Evolutionary conservation across 495 filamentous ascomycete species (phyloP).

Genomic region (Friedmanniomyces simplex): DNA sequence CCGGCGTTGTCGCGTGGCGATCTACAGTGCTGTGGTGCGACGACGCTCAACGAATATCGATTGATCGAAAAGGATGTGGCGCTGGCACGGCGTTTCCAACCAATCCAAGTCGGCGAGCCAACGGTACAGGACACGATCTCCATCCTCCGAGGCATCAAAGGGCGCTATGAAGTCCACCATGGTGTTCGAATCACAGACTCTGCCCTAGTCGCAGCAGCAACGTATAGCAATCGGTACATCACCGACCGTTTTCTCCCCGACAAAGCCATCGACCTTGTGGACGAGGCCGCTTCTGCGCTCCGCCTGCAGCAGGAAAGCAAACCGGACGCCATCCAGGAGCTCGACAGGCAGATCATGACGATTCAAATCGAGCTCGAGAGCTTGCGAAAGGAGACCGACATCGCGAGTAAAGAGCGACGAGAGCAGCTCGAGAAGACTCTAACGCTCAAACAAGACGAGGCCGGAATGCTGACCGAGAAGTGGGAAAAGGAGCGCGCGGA

Average conservation of each 20-base stretch:
- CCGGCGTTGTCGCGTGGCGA: slow-evolving; percentile 87
- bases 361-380: slow-evolving; percentile 97
- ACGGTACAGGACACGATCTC: slow-evolving; percentile 87
- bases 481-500: slow-evolving; percentile 88
- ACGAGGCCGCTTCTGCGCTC: slow-evolving; percentile 86
- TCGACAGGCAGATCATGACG: slow-evolving; percentile 92
- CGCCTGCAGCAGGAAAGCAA: slow-evolving; percentile 94
- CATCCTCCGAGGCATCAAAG: slow-evolving; percentile 92
- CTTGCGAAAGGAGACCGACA: slow-evolving; percentile 84
- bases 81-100: slow-evolving; percentile 84
- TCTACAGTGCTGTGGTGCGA: slow-evolving; percentile 90
- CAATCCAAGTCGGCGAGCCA: slow-evolving; percentile 81
- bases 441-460: slow-evolving; percentile 63
- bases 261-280: slow-evolving; percentile 93
- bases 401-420: slow-evolving; percentile 76
- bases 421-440: slow-evolving; percentile 70
- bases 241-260: slow-evolving; percentile 92
- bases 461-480: slow-evolving; percentile 51
- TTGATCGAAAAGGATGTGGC: slow-evolving; percentile 94
- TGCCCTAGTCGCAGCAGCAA: slow-evolving; percentile 83
- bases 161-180: slow-evolving; percentile 94
- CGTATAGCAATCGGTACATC: slow-evolving; percentile 89
- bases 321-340: slow-evolving; percentile 78
- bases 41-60: slow-evolving; percentile 84
- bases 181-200: slow-evolving; percentile 88